Percentiles rank a stretch among this genome's conserved stretches.
phyloP scores from a whole-genome alignment of 148 eudicot genomes.

The Pharnaceum exiguum region DNA sequence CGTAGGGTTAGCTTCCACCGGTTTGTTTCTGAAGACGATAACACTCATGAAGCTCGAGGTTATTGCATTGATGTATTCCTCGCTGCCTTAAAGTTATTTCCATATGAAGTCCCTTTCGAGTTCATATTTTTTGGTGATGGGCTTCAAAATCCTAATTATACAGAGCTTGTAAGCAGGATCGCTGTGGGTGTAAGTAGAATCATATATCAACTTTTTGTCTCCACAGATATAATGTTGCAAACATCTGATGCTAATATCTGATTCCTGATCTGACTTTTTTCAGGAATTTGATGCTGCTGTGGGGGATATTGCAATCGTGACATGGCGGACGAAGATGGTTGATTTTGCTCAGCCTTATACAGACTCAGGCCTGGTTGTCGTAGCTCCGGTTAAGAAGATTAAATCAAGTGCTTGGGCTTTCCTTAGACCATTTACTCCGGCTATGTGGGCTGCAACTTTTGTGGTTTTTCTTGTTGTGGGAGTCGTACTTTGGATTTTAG shows the following conservation, averaged over 20 bases:
- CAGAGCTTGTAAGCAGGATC: conserved; percentile 36
- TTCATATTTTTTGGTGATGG: conserved; percentile 41
- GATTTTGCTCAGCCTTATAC: conserved; percentile 70
- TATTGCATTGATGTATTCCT: conserved; percentile 45
- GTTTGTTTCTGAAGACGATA: conserved; percentile 31
- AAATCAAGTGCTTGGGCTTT: conserved; percentile 54
- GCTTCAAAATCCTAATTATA: conserved; percentile 32
- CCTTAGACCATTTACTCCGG: conserved; percentile 43
- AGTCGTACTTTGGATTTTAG: conserved; percentile 55
- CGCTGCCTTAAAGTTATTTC: conserved; percentile 39
- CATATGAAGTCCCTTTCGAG: conserved; percentile 39
- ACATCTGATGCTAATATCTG: not conserved
- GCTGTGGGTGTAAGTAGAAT: conserved; percentile 33
- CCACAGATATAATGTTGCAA: not conserved
- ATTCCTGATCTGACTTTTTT: not conserved
- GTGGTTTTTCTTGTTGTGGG: conserved; percentile 45
- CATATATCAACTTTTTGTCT: not conserved
- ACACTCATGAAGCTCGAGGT: conserved; percentile 25
- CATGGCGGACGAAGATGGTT: conserved; percentile 40
- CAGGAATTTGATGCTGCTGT: conserved; percentile 68
- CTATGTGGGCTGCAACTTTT: conserved; percentile 50
- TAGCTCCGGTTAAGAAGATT: conserved; percentile 45
- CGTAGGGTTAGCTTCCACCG: conserved; percentile 35
- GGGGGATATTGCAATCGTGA: conserved; percentile 67
- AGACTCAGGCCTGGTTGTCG: conserved; percentile 74